phyloP scores from a whole-genome alignment of 2,329 filamentous ascomycete species.

The Epichloe scottii region DNA sequence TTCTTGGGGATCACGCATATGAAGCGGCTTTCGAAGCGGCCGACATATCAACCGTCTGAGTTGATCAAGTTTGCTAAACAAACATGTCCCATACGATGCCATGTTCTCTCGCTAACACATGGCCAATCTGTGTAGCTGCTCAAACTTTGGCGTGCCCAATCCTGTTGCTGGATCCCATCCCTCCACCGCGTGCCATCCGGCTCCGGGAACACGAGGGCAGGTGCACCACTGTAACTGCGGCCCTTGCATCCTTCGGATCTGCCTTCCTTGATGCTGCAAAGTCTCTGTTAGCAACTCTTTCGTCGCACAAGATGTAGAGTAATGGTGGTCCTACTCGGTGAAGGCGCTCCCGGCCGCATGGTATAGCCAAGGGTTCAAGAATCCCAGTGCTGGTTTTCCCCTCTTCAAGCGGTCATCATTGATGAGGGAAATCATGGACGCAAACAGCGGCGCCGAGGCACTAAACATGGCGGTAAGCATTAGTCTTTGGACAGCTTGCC shows the following conservation, averaged over 20 bases:
- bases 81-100: too few species aligned
- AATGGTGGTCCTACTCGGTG: constrained; percentile 19
- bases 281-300: constrained; percentile 2
- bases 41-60: too few species aligned
- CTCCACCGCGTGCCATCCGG: constrained; percentile 6
- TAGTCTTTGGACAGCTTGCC: not conserved
- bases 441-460: constrained; percentile 50
- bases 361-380: constrained; percentile 52
- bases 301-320: not conserved
- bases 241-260: constrained; percentile 21
- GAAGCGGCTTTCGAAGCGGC: too few species aligned
- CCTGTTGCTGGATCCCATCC: constrained; percentile 30
- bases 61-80: too few species aligned
- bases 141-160: constrained; percentile 33
- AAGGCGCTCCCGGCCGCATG: constrained; percentile 18
- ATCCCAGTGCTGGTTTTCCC: constrained; percentile 42
- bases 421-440: constrained; percentile 49
- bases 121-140: constrained; percentile 16
- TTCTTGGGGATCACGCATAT: too few species aligned
- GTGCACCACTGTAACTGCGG: constrained; percentile 12
- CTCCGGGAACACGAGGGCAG: constrained; percentile 11
- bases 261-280: constrained; percentile 22
- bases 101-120: not conserved
- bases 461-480: constrained; percentile 12
- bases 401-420: constrained; percentile 48